phyloP scores from a whole-genome alignment of 169 alveolate species.

The Eimeria mitis region DNA sequence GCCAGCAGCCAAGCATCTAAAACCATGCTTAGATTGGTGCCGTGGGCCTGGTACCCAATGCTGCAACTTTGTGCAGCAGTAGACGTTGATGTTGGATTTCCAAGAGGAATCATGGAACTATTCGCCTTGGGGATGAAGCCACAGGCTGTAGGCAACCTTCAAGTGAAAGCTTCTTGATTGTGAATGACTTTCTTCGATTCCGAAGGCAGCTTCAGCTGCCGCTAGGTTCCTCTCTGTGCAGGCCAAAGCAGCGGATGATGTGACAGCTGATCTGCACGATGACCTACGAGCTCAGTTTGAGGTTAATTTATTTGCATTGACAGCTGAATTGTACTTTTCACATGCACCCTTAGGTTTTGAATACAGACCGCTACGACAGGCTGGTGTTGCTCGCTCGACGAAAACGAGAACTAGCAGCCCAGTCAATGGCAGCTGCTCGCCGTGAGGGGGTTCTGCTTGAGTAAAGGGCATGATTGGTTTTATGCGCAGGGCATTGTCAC shows the following conservation, averaged over 20 bases:
- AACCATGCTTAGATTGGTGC: not conserved
- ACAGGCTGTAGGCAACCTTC: conserved; percentile 32
- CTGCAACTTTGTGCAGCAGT: conserved; percentile 44
- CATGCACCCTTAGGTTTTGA: conserved; percentile 54
- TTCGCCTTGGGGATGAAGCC: conserved; percentile 14
- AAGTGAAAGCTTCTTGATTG: not conserved
- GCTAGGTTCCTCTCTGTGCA: conserved; percentile 45
- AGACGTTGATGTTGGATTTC: conserved; percentile 14
- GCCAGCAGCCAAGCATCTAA: not conserved
- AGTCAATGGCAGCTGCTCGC: conserved; percentile 68
- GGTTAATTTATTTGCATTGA: conserved; percentile 30
- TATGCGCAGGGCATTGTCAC: not conserved
- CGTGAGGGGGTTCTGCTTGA: conserved; percentile 23
- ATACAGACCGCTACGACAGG: conserved; percentile 80
- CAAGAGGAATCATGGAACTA: conserved; percentile 41
- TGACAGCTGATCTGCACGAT: conserved; percentile 42
- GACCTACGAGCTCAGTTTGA: conserved; percentile 55
- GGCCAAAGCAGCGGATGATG: conserved; percentile 27
- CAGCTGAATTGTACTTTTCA: not conserved
- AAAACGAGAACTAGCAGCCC: conserved; percentile 68
- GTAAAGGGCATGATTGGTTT: not conserved
- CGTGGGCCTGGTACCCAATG: conserved; percentile 30
- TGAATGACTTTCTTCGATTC: not conserved
- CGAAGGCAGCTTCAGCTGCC: not conserved
- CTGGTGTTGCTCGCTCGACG: conserved; percentile 45